Evolutionary conservation across 176 grass and related monocot species (phyloP).

Genomic region (Aegilops umbellulata): DNA sequence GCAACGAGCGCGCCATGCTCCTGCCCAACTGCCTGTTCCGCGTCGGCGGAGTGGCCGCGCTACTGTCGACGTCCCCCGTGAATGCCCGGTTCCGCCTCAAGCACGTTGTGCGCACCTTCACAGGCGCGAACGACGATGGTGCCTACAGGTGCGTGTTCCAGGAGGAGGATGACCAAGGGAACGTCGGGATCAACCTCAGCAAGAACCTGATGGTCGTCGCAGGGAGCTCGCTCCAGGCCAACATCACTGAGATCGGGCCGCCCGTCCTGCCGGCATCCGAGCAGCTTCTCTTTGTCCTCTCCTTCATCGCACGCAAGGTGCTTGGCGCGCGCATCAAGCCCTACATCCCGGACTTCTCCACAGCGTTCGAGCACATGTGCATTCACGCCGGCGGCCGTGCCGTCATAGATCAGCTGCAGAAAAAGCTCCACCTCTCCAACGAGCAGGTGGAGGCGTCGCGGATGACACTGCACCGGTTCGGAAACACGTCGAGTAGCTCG

Average conservation of each 20-base stretch:
- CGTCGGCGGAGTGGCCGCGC: too few relatives aligned
- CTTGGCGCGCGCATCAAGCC: neutral
- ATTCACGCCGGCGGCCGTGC: neutral
- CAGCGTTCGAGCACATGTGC: neutral
- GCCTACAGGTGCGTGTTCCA: neutral
- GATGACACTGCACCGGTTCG: conserved; percentile 71
- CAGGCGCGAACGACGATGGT: too few relatives aligned
- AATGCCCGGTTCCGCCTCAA: too few relatives aligned
- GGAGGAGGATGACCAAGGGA: neutral
- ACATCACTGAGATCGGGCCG: neutral
- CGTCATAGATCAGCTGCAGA: neutral
- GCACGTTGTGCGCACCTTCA: too few relatives aligned
- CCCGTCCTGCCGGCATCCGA: neutral
- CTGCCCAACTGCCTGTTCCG: conserved; percentile 70
- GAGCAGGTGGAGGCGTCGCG: conserved; percentile 62
- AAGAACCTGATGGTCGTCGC: neutral
- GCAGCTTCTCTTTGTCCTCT: neutral
- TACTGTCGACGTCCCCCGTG: too few relatives aligned
- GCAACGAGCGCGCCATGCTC: conserved; percentile 52
- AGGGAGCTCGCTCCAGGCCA: neutral
- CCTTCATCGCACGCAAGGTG: neutral
- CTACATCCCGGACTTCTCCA: neutral
- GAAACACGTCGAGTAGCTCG: conserved; percentile 60
- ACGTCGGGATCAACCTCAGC: neutral
- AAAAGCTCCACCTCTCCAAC: neutral